Evolutionary conservation across 2,329 filamentous ascomycete species (phyloP).

Genomic region (Colletotrichum tropicicola): DNA sequence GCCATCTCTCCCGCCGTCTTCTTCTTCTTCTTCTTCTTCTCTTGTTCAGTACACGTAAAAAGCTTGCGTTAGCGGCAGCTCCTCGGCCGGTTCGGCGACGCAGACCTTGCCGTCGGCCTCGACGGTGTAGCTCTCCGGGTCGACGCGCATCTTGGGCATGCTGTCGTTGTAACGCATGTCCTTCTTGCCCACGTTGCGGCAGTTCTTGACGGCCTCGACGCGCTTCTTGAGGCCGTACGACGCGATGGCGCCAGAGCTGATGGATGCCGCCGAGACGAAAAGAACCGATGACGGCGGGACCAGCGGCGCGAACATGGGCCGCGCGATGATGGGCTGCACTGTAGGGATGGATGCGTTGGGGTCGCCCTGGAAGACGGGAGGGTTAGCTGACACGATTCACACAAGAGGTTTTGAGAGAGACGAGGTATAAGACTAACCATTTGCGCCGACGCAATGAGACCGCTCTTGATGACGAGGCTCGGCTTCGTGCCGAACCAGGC

Average conservation of each 20-base stretch:
- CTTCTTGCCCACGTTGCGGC: constrained; percentile 78
- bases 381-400: background rate
- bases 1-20: background rate
- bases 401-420: background rate
- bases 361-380: constrained; percentile 66
- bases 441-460: constrained; percentile 82
- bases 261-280: constrained; percentile 81
- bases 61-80: constrained; percentile 78
- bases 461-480: constrained; percentile 82
- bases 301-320: constrained; percentile 85
- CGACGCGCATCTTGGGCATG: constrained; percentile 89
- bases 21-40: background rate
- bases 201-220: constrained; percentile 81
- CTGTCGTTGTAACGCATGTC: constrained; percentile 92
- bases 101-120: constrained; percentile 84
- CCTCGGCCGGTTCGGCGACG: constrained; percentile 75
- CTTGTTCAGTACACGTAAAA: constrained; percentile 81
- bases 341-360: constrained; percentile 88
- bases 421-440: constrained; percentile 68
- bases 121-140: constrained; percentile 89
- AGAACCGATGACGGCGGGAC: constrained; percentile 79
- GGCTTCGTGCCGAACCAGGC: constrained; percentile 91
- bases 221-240: constrained; percentile 81
- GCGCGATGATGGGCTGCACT: constrained; percentile 82
- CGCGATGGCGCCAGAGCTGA: constrained; percentile 73